Evolutionary conservation across 768 basidiomycete genomes (phyloP).

Genomic region (Leccinum fibrillosum): DNA sequence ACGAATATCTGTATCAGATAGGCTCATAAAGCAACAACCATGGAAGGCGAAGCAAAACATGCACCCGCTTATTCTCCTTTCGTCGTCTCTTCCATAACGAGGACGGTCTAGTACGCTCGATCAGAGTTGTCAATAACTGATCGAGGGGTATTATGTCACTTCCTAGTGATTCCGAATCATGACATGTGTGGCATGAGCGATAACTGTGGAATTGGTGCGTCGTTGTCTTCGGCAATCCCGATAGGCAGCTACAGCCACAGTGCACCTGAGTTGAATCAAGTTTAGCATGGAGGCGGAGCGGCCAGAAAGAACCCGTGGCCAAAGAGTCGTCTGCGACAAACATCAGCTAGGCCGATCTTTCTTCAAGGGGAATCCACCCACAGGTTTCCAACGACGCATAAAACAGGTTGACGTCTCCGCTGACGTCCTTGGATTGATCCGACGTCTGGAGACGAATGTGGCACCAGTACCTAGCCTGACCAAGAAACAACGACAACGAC

Average conservation of each 20-base stretch:
- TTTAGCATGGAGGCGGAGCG: neutral
- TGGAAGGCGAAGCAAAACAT: neutral
- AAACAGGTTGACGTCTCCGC: neutral
- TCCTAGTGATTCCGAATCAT: neutral
- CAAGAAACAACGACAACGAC: neutral
- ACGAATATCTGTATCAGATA: neutral
- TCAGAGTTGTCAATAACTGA: neutral
- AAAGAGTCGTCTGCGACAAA: neutral
- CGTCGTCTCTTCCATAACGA: neutral
- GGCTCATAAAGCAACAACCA: neutral
- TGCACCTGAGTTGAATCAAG: neutral
- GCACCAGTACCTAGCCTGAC: neutral
- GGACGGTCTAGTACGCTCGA: neutral
- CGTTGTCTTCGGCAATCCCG: neutral
- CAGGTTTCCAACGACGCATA: neutral
- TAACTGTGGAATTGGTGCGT: neutral
- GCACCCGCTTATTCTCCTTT: neutral
- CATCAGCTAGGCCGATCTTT: neutral
- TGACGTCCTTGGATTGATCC: neutral
- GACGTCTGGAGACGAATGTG: neutral
- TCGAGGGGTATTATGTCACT: neutral
- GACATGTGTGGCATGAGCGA: neutral
- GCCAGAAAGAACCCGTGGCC: neutral
- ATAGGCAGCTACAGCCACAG: neutral
- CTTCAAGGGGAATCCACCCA: neutral